Conservation (phyloP, 306 rosid genomes). For the Inga leiocalycina region DNA sequence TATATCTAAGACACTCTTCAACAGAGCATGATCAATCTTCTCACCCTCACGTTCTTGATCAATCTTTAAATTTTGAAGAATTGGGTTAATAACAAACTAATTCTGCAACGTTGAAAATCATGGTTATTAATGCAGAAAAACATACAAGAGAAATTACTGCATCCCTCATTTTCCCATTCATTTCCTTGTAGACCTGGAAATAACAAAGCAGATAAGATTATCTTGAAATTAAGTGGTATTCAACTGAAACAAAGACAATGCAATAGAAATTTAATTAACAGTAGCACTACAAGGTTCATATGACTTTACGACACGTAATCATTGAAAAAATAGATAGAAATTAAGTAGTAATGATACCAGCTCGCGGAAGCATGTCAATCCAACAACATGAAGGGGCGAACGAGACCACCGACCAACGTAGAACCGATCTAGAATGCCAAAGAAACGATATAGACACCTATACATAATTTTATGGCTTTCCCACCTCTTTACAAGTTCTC, state of each 20-base stretch:
- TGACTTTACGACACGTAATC: not conserved
- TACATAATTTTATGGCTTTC: conserved; percentile 68
- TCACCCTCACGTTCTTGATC: conserved; percentile 96
- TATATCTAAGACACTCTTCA: conserved; percentile 85
- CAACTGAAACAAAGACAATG: conserved; percentile 2
- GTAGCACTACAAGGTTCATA: conserved; percentile 19
- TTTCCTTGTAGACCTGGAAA: conserved; percentile 76
- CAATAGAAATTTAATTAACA: not conserved
- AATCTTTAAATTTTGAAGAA: conserved; percentile 48
- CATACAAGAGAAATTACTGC: no score
- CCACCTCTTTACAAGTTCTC: conserved; percentile 84
- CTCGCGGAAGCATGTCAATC: no score
- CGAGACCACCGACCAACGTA: conserved; percentile 69
- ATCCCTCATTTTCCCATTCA: conserved; percentile 77
- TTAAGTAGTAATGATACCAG: conserved; percentile 44
- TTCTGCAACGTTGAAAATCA: conserved; percentile 9
- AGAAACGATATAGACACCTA: conserved; percentile 72
- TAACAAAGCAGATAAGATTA: conserved; percentile 10
- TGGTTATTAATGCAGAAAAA: not conserved
- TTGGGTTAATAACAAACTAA: conserved; percentile 25
- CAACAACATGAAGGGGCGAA: conserved; percentile 66
- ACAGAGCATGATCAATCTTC: conserved; percentile 81
- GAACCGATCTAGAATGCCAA: conserved; percentile 64
- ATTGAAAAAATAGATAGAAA: not conserved
- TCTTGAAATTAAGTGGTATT: conserved; percentile 12